phyloP scores from a whole-genome alignment of 2,329 filamentous ascomycete genomes.

The Aspergillus sp. region DNA sequence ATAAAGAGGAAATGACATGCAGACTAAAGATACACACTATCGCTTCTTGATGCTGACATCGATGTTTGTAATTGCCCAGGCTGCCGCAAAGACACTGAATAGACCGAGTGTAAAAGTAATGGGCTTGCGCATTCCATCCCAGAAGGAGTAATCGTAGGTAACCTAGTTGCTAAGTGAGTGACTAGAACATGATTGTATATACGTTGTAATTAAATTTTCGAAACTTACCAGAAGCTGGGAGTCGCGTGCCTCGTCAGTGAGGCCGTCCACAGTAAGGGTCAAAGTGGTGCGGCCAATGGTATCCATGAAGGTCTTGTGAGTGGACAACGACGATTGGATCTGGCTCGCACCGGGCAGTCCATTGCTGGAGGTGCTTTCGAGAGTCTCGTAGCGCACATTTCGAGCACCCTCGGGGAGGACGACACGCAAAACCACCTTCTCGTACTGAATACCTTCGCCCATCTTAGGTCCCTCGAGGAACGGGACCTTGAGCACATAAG shows the following conservation, averaged over 20 bases:
- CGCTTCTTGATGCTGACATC: constrained; percentile 75
- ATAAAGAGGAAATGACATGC: not conserved
- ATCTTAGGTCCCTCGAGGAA: constrained; percentile 92
- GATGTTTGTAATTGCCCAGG: constrained; percentile 74
- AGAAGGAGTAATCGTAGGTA: constrained; percentile 79
- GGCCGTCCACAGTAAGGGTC: constrained; percentile 75
- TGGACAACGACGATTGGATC: constrained; percentile 57
- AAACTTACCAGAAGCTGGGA: constrained; percentile 68
- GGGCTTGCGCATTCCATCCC: constrained; percentile 79
- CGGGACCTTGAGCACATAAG: constrained; percentile 85
- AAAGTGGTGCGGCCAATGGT: constrained; percentile 84
- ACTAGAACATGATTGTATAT: not conserved
- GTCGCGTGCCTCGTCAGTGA: constrained; percentile 87
- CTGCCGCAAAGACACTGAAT: constrained; percentile 69
- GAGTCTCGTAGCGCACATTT: constrained; percentile 62
- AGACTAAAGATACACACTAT: constrained; percentile 26
- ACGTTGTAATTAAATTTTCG: not conserved
- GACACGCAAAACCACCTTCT: constrained; percentile 74
- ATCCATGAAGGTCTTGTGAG: constrained; percentile 91
- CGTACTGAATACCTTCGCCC: constrained; percentile 81
- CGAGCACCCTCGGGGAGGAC: constrained; percentile 88
- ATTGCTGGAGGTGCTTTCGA: constrained; percentile 66
- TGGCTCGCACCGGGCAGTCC: constrained; percentile 62
- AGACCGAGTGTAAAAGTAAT: constrained; percentile 74
- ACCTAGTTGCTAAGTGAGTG: constrained; percentile 44